A percentile compares a stretch with the other conserved stretches of the same genome.
Conservation (phyloP, 768 basidiomycete genomes). For the Porpolomopsis calyptriformis region DNA sequence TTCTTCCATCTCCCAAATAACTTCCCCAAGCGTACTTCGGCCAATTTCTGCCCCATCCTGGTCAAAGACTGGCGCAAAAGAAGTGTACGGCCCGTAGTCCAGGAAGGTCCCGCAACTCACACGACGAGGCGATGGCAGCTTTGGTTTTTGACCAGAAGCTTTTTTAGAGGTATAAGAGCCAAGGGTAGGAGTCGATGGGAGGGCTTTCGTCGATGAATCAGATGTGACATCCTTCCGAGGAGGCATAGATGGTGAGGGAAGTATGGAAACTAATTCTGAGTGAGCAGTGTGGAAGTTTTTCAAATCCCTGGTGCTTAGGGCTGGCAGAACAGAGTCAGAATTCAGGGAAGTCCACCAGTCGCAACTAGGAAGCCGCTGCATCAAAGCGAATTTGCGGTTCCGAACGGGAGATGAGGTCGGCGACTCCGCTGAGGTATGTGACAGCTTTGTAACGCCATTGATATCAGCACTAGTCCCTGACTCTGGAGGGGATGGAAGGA, state of each 20-base stretch:
- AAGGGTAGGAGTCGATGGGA: constrained; percentile 32
- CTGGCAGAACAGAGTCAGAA: constrained; percentile 29
- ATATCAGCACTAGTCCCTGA: constrained; percentile 13
- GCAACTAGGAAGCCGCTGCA: constrained; percentile 68
- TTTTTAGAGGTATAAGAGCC: constrained; percentile 44
- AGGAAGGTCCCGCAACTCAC: constrained; percentile 60
- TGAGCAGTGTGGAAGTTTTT: constrained; percentile 50
- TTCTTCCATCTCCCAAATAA: constrained; percentile 42
- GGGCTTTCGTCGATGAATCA: constrained; percentile 11
- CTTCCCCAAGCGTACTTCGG: constrained; percentile 46
- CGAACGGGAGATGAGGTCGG: constrained; percentile 19
- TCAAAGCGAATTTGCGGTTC: constrained; percentile 56
- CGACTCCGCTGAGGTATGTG: constrained; percentile 11
- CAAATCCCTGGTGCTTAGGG: constrained; percentile 25
- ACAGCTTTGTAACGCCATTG: constrained; percentile 11
- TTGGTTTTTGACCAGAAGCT: constrained; percentile 29
- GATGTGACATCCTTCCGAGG: constrained; percentile 18
- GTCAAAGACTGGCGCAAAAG: constrained; percentile 72
- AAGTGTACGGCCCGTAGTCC: constrained; percentile 66
- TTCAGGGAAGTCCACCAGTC: constrained; percentile 73
- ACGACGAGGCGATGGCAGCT: constrained; percentile 39
- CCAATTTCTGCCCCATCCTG: constrained; percentile 69
- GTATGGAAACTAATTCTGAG: constrained; percentile 65
- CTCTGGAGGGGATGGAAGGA: constrained; percentile 17
- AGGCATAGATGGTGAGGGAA: constrained; percentile 49